Base-by-base conservation (phyloP, 2,329 filamentous ascomycete genomes). In the Fusarium xyrophilum region DNA sequence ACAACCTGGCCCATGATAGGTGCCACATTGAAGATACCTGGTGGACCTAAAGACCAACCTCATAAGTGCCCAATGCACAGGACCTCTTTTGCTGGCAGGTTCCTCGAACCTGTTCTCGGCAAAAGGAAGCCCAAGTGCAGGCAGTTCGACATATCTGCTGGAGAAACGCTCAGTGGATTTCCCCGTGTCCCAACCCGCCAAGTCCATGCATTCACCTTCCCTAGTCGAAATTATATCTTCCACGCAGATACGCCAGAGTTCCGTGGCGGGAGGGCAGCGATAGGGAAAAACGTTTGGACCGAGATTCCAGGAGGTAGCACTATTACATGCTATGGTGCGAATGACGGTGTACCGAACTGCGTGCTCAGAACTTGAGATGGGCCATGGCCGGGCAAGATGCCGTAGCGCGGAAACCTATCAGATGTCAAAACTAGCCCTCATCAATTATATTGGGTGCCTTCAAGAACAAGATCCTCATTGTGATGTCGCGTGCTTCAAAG, bases 1-100 rank as follows among this genome's bases (percentile, higher is more conserved):
- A 61, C 60, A 4, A 58, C 48, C 2, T 61, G 60, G 60, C 25
- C 27, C 2, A 38, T 50, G 1, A 44, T 27, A 21, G 54, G 43
- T 44, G 56, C 17, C 46, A 13, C 15, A 13, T 2, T 9, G 1
- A 17, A 13, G n/a, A 9, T 1, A 13, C 7, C n/a, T 32, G 44
- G 2, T 6, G 17, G 19, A n/a, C 19, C 12, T 7, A 27, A 14
- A 7, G 2, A 53, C 15, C 4, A 42, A 19, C n/a, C 11, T 17
- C 17, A 40, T 23, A 7, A 36, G 25, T 25, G 60, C 43, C 43
- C 25, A 28, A 21, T 11, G 33, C 33, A 12, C 6, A 36, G 33
- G 33, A 19, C 9, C 10, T 36, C 33, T 12, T 11, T 17, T 35
- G 9, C 6, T 35, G 33, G 33, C 33, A 35, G 5, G 17, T 19